Base-by-base conservation (phyloP, 192 early-diverging fungal genomes). In the Powellomyces hirtus region DNA sequence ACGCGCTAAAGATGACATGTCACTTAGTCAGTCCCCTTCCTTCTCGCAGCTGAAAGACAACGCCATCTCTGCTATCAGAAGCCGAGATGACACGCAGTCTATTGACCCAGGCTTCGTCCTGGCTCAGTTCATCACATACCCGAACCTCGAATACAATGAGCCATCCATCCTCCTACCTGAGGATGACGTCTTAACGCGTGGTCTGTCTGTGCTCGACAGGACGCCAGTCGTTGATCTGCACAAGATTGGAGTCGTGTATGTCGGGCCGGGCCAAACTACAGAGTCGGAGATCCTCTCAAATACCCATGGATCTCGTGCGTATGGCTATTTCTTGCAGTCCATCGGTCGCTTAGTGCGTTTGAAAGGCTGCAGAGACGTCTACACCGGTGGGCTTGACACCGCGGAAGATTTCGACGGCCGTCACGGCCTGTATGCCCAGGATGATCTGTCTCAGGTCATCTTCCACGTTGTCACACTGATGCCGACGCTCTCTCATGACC, bases 401-500 rank as follows among this genome's bases (percentile, higher is more conserved):
- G 83, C 88, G 5, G 85, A 88, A 64, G 91, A 90, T 37, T 75
- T 88, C 13, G 97, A 99, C 66, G 97, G 97, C 4, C 79, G 86
- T 45, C 89, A 91, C 64, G 87, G 90, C 8, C 84, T 97, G 27
- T 88, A 88, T 52, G 92, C 90, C 83, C 59, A 73, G 37, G 77
- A 77, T 37, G 70, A 77, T 13, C 62, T 95, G 26, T 86, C 88
- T 0, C 91, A 97, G 70, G 88, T 94, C 26, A 85, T 95, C 13
- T 99, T 97, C 77, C 97, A 99, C 68, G 88, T 88, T 5, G 88
- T 94, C 14, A 98, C 95, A 18, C 83, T 99, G 68, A 97, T 99
- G 94, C 97, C 97, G 0, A 92, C 84, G 0, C 72, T 84, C 1
- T 77, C 80, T 38, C 85, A 86, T 49, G 95, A 99, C 74, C 86